Evolutionary conservation across 208 protist species (phyloP), one percentile per base, ranked within the genome.

Genomic region (Trypanosoma platydactyli): DNA sequence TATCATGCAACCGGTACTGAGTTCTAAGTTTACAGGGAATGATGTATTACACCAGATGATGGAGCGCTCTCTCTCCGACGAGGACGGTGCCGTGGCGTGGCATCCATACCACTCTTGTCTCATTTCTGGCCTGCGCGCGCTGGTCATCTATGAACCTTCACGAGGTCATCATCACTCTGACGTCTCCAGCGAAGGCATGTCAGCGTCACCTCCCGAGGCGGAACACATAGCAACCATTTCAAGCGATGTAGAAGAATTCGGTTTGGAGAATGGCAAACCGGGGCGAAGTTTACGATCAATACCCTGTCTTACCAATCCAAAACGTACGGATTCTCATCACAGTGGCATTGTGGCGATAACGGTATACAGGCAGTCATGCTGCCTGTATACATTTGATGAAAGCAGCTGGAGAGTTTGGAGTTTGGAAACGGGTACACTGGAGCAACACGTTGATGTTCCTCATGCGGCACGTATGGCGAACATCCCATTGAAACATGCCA

Each of bases 381-480:
- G 80, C 65, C 56, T 92, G 50, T 81, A 94, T 75, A 91, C 79
- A 35, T 86, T 94, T 73, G 84, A 79, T 62, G 73, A 73, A 16
- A 70, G 81, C 41, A 65, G 63, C 55, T 94, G 89, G 89, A 64
- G 73, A 0, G 63, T 80, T 46, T 94, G 89, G 89, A 54, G 77
- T 44, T 59, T 83, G 33, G 40, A 66, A 16, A 91, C 71, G 5
- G 89, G 89, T 15, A 25, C 38, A 29, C 60, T 84, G 29, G 53
- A 73, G 48, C 64, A 72, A 15, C 65, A 72, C 53, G 56, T 79
- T 60, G 73, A 86, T 60, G 51, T 80, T 53, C 65, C 79, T 38
- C 56, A 70, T 45, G n/a, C 58, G 27, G 76, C 86, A 53, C 81
- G 75, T 29, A 38, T 48, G 20, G 72, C 64, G 52, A 59, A 83